Base-by-base conservation (phyloP, 2,329 filamentous ascomycete genomes). In the Colletotrichum tropicale region DNA sequence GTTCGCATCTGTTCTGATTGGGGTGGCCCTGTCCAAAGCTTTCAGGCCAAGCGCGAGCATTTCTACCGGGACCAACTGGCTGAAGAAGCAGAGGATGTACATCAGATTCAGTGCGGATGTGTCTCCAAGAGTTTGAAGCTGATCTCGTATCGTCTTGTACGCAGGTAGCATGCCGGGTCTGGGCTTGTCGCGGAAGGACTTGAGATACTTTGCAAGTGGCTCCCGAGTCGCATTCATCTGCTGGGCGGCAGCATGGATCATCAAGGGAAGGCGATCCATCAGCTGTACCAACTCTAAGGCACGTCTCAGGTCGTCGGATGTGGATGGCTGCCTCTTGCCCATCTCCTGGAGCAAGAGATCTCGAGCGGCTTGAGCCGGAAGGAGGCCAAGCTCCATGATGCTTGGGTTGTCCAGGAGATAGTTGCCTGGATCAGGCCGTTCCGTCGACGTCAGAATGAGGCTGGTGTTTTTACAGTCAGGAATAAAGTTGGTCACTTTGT, bases 391-490 rank as follows among this genome's bases (percentile, higher is more conserved):
- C 61, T 87, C 87, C 66, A 94, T 88, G 8, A 87, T 86, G 82
- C 87, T 88, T 76, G 84, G 93, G 83, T 88, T 93, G 86, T 88
- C 91, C 84, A 86, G 94, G 74, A 85, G 89, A 82, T 87, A 90
- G 81, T 87, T 90, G 81, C 88, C 91, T 2, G 85, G 85, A 16
- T 87, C 85, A 6, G 90, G 90, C 52, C 87, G 87, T 78, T 94
- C 91, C 0, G 93, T 90, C 0, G 92, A 94, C 0, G 93, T 94
- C 79, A 93, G 93, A 30, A 95, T 93, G 64, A 94, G 88, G 78
- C 90, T 91, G 16, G 91, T 93, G 71, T 91, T 88, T 75, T 85
- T 88, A 32, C 88, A 88, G 78, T 93, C 92, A 0, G 93, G 93
- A n/a, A 95, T 90, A 76, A 93, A 93, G 48, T 88, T 85, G 64